A percentile compares a stretch with the other conserved stretches of the same genome.
Conservation (phyloP, 2,329 filamentous ascomycete genomes). For the Paecilomyces dactylethromorphus region DNA sequence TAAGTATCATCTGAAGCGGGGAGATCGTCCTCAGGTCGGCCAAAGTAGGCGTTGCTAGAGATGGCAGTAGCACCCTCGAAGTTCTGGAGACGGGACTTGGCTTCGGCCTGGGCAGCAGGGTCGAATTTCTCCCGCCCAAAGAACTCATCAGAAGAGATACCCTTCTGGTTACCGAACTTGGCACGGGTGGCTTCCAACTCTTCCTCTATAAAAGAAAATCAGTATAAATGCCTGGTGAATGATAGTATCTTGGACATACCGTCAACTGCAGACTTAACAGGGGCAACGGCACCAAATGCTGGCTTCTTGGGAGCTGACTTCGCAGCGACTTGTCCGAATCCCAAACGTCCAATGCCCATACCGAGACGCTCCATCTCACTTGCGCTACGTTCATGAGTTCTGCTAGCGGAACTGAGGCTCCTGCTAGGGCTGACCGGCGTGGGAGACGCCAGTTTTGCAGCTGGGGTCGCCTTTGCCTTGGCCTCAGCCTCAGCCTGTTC, state of each 20-base stretch:
- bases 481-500: slow-evolving; percentile 51
- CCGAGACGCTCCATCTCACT: slow-evolving; percentile 83
- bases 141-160: slow-evolving; percentile 96
- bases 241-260: slow-evolving; percentile 45
- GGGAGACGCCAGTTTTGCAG: slow-evolving; percentile 63
- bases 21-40: slow-evolving; percentile 76
- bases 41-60: slow-evolving; percentile 96
- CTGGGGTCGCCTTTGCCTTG: slow-evolving; percentile 37
- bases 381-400: slow-evolving; percentile 49
- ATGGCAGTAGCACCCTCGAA: slow-evolving; percentile 92
- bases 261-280: slow-evolving; percentile 62
- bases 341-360: slow-evolving; percentile 78
- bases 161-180: slow-evolving; percentile 90
- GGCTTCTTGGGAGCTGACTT: slow-evolving; percentile 64
- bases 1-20: slow-evolving; percentile 64
- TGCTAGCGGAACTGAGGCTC: slow-evolving; percentile 55
- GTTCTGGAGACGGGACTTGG: slow-evolving; percentile 77
- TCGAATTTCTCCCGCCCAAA: slow-evolving; percentile 89
- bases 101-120: slow-evolving; percentile 71
- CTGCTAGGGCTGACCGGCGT: slow-evolving; percentile 65
- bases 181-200: slow-evolving; percentile 74
- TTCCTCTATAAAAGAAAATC: slow-evolving; percentile 47
- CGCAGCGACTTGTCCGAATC: slow-evolving; percentile 77
- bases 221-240: slow-evolving; percentile 1
- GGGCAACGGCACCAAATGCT: slow-evolving; percentile 80